A percentile compares a stretch with the other conserved stretches of the same genome.
Evolutionary conservation across 139 green algal genomes (phyloP).

Genomic region (Mychonastes homosphaera): DNA sequence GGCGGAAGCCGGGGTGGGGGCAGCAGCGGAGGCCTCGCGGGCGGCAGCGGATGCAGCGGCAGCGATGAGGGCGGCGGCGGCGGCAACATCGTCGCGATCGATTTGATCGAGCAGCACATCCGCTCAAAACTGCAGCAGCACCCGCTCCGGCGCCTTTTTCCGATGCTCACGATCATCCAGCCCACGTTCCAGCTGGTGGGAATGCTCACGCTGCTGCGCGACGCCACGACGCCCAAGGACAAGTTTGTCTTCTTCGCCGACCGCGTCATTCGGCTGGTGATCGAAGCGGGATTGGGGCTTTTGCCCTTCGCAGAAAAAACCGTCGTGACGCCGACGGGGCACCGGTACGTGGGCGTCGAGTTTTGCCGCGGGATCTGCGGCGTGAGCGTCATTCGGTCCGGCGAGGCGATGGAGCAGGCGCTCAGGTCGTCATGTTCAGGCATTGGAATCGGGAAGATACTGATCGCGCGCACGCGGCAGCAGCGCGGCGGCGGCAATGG

Average conservation of each 20-base stretch:
- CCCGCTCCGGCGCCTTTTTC: constrained; percentile 78
- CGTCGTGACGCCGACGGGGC: constrained; percentile 67
- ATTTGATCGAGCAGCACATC: constrained; percentile 88
- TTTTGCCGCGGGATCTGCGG: constrained; percentile 89
- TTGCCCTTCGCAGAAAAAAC: constrained; percentile 78
- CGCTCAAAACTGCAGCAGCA: constrained; percentile 68
- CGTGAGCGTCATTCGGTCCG: constrained; percentile 83
- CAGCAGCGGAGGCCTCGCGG: no score
- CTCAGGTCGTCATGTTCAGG: constrained; percentile 90
- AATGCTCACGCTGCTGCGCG: constrained; percentile 96
- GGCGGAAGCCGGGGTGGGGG: no score
- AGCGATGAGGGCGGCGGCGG: constrained; percentile 12
- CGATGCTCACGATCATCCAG: constrained; percentile 77
- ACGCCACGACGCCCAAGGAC: constrained; percentile 59
- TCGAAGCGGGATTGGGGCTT: constrained; percentile 76
- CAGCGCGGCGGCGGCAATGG: no score
- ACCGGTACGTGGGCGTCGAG: constrained; percentile 76
- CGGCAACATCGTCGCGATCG: constrained; percentile 82
- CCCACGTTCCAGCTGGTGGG: constrained; percentile 76
- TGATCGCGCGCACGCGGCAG: constrained; percentile 50
- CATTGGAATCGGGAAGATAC: constrained; percentile 96
- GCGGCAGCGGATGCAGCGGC: no score
- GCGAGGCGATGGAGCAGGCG: constrained; percentile 89
- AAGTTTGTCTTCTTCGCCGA: constrained; percentile 98
- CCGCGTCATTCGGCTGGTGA: constrained; percentile 58